Evolutionary conservation across 352 stramenopile species (phyloP).

Genomic region (Phytophthora cactorum): DNA sequence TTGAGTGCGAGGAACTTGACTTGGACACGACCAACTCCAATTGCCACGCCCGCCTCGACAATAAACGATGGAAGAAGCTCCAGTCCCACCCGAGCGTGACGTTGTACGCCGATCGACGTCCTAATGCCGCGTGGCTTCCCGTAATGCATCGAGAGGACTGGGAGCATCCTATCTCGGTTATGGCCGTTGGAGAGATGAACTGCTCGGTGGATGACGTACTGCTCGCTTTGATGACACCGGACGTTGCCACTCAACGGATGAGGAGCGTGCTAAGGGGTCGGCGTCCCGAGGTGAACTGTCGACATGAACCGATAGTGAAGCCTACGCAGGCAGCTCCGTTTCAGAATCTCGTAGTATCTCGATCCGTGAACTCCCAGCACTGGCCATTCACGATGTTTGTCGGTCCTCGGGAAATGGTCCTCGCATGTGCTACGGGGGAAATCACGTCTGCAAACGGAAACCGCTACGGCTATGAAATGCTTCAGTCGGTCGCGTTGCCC

Average conservation of each 20-base stretch:
- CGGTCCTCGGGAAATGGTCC: conserved; percentile 24
- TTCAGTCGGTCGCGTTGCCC: conserved; percentile 23
- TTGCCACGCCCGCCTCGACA: conserved; percentile 18
- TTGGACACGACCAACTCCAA: conserved; percentile 1
- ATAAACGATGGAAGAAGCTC: conserved; percentile 30
- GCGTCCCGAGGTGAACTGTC: conserved; percentile 18
- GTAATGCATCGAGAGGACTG: conserved; percentile 22
- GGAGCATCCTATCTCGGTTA: conserved; percentile 24
- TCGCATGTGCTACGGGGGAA: conserved; percentile 17
- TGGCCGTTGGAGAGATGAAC: conserved; percentile 20
- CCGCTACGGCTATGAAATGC: conserved; percentile 28
- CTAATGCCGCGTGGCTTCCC: conserved; percentile 28
- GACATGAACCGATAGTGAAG: conserved; percentile 10
- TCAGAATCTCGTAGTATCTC: conserved; percentile 19
- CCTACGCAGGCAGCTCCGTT: conserved; percentile 11
- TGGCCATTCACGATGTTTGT: conserved; percentile 30
- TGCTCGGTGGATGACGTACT: conserved; percentile 29
- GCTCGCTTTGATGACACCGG: conserved; percentile 13
- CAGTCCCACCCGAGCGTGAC: conserved; percentile 22
- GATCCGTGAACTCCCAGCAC: conserved; percentile 19
- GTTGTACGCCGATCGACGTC: conserved; percentile 27
- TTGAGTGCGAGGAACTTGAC: conserved; percentile 24
- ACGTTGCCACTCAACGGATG: conserved; percentile 23
- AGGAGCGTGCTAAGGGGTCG: conserved; percentile 18
- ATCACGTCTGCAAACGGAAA: conserved; percentile 11